A percentile compares a stretch with the other conserved stretches of the same genome.
These are phyloP conservation scores for Globisporangium cylindrosporum DNA, from an alignment of 352 stramenopile genomes.

Conservation along the genomic window DNA sequence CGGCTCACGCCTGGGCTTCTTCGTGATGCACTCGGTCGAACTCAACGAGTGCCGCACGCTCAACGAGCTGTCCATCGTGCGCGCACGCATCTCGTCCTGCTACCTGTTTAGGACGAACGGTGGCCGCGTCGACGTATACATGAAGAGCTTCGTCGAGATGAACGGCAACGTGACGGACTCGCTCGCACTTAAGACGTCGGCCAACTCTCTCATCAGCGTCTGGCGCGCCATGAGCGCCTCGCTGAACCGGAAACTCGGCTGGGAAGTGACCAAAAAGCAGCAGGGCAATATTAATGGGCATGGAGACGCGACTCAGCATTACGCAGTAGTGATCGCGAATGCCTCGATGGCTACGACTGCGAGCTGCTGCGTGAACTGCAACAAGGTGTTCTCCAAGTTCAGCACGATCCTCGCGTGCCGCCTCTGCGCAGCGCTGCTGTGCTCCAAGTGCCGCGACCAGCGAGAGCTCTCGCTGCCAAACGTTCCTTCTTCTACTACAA, in stretches of 20 bases:
- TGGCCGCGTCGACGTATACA: constrained; percentile 43
- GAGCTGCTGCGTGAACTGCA: constrained; percentile 5
- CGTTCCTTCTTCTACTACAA: background rate
- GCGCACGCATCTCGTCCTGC: constrained; percentile 39
- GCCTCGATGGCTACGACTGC: background rate
- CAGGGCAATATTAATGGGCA: background rate
- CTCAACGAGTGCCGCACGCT: constrained; percentile 30
- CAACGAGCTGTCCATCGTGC: constrained; percentile 29
- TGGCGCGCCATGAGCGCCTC: constrained; percentile 2
- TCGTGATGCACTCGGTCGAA: constrained; percentile 62
- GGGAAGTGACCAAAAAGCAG: constrained; percentile 4
- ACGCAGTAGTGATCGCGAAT: background rate
- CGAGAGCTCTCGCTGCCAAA: constrained; percentile 1
- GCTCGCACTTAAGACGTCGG: constrained; percentile 25
- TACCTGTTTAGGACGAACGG: constrained; percentile 31
- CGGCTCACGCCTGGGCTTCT: constrained; percentile 36
- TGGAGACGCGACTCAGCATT: background rate
- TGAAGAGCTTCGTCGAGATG: constrained; percentile 39
- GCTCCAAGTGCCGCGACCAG: constrained; percentile 15
- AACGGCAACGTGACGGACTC: constrained; percentile 42
- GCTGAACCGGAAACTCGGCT: constrained; percentile 11
- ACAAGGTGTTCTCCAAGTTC: constrained; percentile 8
- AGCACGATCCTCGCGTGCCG: constrained; percentile 2
- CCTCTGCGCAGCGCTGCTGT: constrained; percentile 9
- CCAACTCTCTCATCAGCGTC: constrained; percentile 25